Evolutionary conservation across 805 yeast species (phyloP).

Genomic region (Candida easanensis): DNA sequence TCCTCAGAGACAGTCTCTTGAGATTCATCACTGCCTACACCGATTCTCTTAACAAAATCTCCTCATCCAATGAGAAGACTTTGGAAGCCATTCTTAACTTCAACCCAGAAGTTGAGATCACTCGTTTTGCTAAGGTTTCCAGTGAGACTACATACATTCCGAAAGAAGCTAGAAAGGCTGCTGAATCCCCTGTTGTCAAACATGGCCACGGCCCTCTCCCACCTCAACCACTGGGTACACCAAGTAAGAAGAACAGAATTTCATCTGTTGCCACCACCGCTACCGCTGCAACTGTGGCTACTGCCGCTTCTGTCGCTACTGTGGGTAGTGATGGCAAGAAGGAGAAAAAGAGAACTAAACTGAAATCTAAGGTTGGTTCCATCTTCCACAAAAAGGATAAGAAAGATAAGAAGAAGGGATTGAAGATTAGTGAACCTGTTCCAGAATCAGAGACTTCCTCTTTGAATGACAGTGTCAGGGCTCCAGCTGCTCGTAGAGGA

Average conservation of each 20-base stretch:
- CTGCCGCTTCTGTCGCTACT: conserved; percentile 15
- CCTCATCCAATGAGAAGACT: conserved; percentile 56
- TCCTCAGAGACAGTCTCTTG: conserved; percentile 63
- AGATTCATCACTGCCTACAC: conserved; percentile 60
- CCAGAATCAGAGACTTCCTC: conserved; percentile 29
- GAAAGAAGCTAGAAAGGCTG: conserved; percentile 28
- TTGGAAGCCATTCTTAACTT: conserved; percentile 64
- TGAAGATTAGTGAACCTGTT: conserved; percentile 14
- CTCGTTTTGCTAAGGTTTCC: conserved; percentile 48
- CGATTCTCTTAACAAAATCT: conserved; percentile 46
- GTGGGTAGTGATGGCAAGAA: conserved; percentile 16
- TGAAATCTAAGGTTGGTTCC: conserved; percentile 74
- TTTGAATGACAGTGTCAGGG: conserved; percentile 12
- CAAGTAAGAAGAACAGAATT: conserved; percentile 13
- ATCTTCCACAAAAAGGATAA: conserved; percentile 64
- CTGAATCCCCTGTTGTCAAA: conserved; percentile 23
- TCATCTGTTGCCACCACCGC: conserved; percentile 23
- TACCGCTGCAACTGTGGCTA: conserved; percentile 14
- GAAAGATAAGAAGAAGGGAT: conserved; percentile 30
- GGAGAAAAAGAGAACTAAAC: conserved; percentile 34
- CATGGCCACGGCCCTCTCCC: conserved; percentile 1
- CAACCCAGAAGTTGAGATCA: conserved; percentile 58
- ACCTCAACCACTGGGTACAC: background rate
- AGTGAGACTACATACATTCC: conserved; percentile 26
- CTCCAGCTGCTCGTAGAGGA: conserved; percentile 14